These are phyloP conservation scores for Malus fusca DNA, from an alignment of 306 rosid species.

Conservation along the genomic window DNA sequence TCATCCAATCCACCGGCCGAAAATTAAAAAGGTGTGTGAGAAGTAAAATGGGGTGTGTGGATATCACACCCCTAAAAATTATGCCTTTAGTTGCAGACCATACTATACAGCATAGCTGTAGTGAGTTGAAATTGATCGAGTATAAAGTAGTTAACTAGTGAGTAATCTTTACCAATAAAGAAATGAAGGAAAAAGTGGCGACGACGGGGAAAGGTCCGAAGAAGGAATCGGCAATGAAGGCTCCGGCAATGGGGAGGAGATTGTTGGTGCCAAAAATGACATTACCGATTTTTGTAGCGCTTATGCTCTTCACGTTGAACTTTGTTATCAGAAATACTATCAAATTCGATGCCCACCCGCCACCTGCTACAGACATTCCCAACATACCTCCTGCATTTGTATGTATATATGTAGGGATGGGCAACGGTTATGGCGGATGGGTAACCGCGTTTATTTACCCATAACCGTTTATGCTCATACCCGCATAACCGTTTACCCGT, in stretches of 20 bases:
- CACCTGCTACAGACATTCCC: slow-evolving; percentile 21
- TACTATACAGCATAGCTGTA: too few relatives aligned
- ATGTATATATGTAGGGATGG: too few relatives aligned
- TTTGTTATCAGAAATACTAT: slow-evolving; percentile 26
- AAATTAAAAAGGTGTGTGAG: too few relatives aligned
- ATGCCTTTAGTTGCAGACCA: too few relatives aligned
- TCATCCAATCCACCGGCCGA: too few relatives aligned
- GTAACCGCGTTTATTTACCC: too few relatives aligned
- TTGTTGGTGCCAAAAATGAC: slow-evolving; percentile 22
- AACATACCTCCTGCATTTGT: slow-evolving; percentile 8
- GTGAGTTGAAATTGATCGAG: too few relatives aligned
- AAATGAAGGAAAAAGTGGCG: slow-evolving; percentile 21
- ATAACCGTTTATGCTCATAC: too few relatives aligned
- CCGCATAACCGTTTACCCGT: too few relatives aligned
- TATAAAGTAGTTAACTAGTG: background rate
- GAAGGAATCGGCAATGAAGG: slow-evolving; percentile 32
- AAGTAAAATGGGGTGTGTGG: too few relatives aligned
- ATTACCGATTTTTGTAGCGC: slow-evolving; percentile 33
- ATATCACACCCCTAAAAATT: too few relatives aligned
- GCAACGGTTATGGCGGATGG: too few relatives aligned
- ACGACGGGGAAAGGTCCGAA: slow-evolving; percentile 26
- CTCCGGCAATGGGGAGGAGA: slow-evolving; percentile 29
- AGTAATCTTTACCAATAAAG: slow-evolving; percentile 24
- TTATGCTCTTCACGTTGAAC: slow-evolving; percentile 26
- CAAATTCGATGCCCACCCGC: slow-evolving; percentile 31